These are phyloP conservation scores for Gnomoniopsis sp. DNA, from an alignment of 2,329 filamentous ascomycete genomes.

Conservation along the genomic window DNA sequence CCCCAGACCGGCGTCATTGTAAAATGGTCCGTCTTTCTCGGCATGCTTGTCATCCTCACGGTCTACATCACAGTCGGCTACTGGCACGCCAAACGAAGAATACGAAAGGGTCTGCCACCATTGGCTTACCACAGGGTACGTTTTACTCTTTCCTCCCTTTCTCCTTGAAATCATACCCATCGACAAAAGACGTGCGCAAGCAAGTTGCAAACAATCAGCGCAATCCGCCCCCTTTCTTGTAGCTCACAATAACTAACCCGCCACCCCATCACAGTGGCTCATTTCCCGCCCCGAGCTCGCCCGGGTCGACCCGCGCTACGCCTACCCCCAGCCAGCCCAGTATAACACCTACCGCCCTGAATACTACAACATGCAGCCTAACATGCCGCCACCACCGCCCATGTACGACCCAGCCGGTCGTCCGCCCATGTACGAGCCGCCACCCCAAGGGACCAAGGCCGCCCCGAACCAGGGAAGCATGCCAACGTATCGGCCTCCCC, in stretches of 20 bases:
- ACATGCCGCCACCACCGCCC: constrained; percentile 52
- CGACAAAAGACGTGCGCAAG: neutral
- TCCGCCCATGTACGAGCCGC: constrained; percentile 54
- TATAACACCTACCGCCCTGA: constrained; percentile 39
- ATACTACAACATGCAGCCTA: constrained; percentile 47
- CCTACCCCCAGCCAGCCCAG: constrained; percentile 34
- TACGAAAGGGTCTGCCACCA: constrained; percentile 63
- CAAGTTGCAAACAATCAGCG: no score
- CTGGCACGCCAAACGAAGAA: constrained; percentile 63
- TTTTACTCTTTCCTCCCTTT: neutral
- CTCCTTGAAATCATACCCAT: neutral
- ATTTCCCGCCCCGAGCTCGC: constrained; percentile 44
- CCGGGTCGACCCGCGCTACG: constrained; percentile 47
- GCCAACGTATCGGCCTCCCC: neutral
- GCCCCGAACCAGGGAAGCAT: constrained; percentile 45
- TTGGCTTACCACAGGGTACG: constrained; percentile 68
- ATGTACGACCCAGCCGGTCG: constrained; percentile 53
- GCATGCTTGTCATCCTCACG: constrained; percentile 55
- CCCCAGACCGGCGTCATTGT: constrained; percentile 59
- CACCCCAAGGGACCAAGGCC: constrained; percentile 48
- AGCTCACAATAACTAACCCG: neutral
- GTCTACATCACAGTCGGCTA: constrained; percentile 66
- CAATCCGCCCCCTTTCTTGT: neutral
- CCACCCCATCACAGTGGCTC: constrained; percentile 42
- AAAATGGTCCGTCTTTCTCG: constrained; percentile 68